Evolutionary conservation across 306 rosid genomes (phyloP).

Genomic region (Senna tora): DNA sequence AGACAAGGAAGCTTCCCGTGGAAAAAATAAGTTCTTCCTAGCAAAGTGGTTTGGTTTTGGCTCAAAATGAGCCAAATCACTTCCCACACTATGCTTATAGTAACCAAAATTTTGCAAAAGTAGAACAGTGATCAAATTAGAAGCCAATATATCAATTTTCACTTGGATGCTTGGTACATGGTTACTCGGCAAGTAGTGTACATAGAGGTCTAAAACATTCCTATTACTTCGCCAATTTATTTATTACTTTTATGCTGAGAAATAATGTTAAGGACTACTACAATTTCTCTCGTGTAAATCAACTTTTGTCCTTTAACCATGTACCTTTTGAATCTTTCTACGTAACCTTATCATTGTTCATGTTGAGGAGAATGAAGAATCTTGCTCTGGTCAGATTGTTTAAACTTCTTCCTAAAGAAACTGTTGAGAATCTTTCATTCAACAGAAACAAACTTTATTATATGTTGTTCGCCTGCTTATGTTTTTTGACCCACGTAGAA

Average conservation of each 20-base stretch:
- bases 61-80: conserved; percentile 50
- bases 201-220: conserved; percentile 4
- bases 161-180: conserved; percentile 15
- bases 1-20: conserved; percentile 54
- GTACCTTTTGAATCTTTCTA: conserved; percentile 11
- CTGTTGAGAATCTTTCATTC: too few relatives aligned
- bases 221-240: conserved; percentile 7
- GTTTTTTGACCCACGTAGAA: background rate
- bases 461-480: background rate
- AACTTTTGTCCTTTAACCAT: background rate
- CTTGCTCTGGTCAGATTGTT: background rate
- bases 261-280: background rate
- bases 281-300: background rate
- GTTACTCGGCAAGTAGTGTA: background rate
- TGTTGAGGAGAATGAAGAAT: background rate
- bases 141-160: background rate
- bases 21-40: conserved; percentile 73
- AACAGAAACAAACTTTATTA: too few relatives aligned
- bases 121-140: background rate
- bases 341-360: background rate
- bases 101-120: conserved; percentile 17
- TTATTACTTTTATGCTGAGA: conserved; percentile 9
- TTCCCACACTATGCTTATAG: background rate
- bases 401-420: background rate
- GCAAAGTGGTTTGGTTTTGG: conserved; percentile 94